phyloP scores from a whole-genome alignment of 345 rosid genomes.

The Abelmoschus esculentus region DNA sequence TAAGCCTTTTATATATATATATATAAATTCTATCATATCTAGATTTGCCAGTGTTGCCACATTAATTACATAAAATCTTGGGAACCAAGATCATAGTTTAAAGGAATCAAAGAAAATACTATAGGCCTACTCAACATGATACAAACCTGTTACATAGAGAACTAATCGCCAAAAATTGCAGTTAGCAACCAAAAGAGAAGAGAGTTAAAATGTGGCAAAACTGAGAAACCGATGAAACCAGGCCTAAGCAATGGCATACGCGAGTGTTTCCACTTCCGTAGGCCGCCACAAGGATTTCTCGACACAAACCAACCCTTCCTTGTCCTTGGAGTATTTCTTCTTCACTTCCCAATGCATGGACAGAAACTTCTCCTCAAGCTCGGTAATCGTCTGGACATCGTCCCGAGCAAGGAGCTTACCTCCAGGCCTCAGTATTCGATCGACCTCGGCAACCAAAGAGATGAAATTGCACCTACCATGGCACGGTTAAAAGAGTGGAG shows the following conservation, averaged over 20 bases:
- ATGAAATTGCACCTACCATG: slow-evolving; percentile 24
- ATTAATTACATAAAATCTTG: not conserved
- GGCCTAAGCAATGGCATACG: slow-evolving; percentile 53
- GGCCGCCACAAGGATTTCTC: slow-evolving; percentile 93
- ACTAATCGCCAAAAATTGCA: not conserved
- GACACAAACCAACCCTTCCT: slow-evolving; percentile 78
- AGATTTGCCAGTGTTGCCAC: no score
- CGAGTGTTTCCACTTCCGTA: slow-evolving; percentile 41
- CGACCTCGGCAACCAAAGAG: slow-evolving; percentile 75
- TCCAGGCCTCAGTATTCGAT: slow-evolving; percentile 75
- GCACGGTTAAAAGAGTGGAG: not conserved
- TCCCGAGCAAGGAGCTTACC: slow-evolving; percentile 81
- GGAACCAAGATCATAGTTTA: not conserved
- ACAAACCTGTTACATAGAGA: slow-evolving; percentile 13
- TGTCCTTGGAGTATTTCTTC: slow-evolving; percentile 65
- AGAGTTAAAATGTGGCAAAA: not conserved
- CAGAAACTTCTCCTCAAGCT: slow-evolving; percentile 45
- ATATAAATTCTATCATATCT: no score
- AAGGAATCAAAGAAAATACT: not conserved
- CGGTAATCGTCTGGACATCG: slow-evolving; percentile 42
- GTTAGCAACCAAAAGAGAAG: not conserved
- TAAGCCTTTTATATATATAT: no score
- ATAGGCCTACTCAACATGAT: slow-evolving; percentile 13
- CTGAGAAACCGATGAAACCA: not conserved
- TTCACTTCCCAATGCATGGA: slow-evolving; percentile 82